These are phyloP conservation scores for Rhizophagus prolifer DNA, from an alignment of 192 early-diverging fungal genomes.

Conservation along the genomic window DNA sequence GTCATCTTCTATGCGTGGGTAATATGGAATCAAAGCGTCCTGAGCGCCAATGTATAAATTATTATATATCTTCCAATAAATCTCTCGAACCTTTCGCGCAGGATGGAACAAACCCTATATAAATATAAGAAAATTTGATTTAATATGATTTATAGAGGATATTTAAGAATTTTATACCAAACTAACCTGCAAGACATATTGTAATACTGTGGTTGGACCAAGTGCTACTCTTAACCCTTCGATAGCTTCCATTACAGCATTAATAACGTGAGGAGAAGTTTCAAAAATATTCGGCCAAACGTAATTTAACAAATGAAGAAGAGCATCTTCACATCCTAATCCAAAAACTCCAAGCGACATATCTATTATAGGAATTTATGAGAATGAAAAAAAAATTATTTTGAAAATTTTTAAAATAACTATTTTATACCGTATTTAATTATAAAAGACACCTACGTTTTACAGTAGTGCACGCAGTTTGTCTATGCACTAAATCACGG, in stretches of 20 bases:
- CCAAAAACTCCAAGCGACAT: conserved; percentile 93
- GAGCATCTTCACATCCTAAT: conserved; percentile 87
- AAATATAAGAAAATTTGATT: background rate
- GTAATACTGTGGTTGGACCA: conserved; percentile 79
- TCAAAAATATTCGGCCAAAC: conserved; percentile 99
- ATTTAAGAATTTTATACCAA: background rate
- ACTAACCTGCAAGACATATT: conserved; percentile 67
- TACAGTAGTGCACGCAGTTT: conserved; percentile 93
- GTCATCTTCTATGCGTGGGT: conserved; percentile 87
- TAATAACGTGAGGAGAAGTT: conserved; percentile 93
- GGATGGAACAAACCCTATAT: conserved; percentile 96
- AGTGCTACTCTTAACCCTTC: conserved; percentile 90
- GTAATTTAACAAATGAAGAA: conserved; percentile 92
- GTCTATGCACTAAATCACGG: conserved; percentile 96
- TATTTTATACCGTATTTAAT: background rate
- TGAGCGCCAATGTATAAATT: conserved; percentile 89
- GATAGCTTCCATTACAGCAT: conserved; percentile 95
- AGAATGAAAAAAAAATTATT: background rate
- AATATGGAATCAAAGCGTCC: conserved; percentile 88
- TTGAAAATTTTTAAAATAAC: no score
- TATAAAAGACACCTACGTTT: conserved; percentile 54
- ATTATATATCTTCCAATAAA: conserved; percentile 99
- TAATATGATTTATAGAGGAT: background rate
- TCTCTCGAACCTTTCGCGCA: conserved; percentile 89
- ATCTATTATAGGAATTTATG: conserved; percentile 40